Evolutionary conservation across 345 rosid genomes (phyloP).

Genomic region (Anacardium occidentale): DNA sequence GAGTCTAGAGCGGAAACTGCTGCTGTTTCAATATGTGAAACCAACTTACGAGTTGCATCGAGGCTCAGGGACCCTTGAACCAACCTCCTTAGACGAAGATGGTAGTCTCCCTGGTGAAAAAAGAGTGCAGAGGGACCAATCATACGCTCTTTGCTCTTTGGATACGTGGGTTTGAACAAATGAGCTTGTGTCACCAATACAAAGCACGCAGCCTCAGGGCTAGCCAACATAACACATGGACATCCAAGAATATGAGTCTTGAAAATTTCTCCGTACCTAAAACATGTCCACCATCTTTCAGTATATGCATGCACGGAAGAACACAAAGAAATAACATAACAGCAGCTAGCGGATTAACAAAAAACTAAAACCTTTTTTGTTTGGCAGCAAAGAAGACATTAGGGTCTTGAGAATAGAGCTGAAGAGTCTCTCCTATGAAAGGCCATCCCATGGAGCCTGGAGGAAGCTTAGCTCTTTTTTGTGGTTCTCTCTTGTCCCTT

Average conservation of each 20-base stretch:
- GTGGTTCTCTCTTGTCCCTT: slow-evolving; percentile 21
- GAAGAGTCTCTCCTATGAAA: slow-evolving; percentile 65
- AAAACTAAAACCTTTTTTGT: slow-evolving; percentile 47
- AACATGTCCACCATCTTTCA: slow-evolving; percentile 11
- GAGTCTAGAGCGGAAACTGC: slow-evolving; percentile 52
- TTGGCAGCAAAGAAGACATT: slow-evolving; percentile 54
- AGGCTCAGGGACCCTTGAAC: slow-evolving; percentile 68
- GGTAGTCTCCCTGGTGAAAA: slow-evolving; percentile 87
- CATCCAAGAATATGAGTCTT: slow-evolving; percentile 87
- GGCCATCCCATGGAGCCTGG: slow-evolving; percentile 85
- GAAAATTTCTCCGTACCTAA: slow-evolving; percentile 87
- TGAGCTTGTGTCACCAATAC: slow-evolving; percentile 68
- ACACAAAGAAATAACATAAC: no score
- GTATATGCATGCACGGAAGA: neutral
- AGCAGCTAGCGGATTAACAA: neutral
- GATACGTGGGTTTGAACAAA: slow-evolving; percentile 88
- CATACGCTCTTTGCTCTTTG: slow-evolving; percentile 81
- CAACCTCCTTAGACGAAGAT: slow-evolving; percentile 59
- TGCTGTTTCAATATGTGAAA: slow-evolving; percentile 49
- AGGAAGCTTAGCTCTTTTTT: slow-evolving; percentile 42
- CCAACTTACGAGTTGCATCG: slow-evolving; percentile 51
- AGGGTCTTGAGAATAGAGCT: slow-evolving; percentile 69
- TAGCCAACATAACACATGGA: slow-evolving; percentile 86
- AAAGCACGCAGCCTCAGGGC: slow-evolving; percentile 84
- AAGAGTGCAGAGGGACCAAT: slow-evolving; percentile 83